A percentile compares a stretch with the other conserved stretches of the same genome.
phyloP scores from a whole-genome alignment of 2,329 filamentous ascomycete species.

The Fusarium sp. region DNA sequence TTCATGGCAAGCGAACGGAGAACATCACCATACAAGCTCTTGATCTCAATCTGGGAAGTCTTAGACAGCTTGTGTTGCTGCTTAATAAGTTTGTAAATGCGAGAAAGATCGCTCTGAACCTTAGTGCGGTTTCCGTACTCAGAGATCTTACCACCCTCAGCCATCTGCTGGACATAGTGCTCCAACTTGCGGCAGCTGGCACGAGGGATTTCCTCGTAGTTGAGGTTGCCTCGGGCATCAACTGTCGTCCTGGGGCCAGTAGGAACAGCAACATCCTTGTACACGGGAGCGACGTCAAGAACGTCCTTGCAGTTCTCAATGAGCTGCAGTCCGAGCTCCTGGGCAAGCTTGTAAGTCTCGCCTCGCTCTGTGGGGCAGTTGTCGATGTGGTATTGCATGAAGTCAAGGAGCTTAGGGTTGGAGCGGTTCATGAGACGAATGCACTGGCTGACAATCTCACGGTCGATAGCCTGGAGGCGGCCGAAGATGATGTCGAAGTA shows the following conservation, averaged over 20 bases:
- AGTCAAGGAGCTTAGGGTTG: slow-evolving; percentile 93
- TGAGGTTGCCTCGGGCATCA: slow-evolving; percentile 90
- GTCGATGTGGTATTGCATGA: slow-evolving; percentile 99
- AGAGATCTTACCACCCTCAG: slow-evolving; percentile 96
- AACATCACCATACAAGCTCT: slow-evolving; percentile 92
- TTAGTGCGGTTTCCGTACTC: slow-evolving; percentile 99
- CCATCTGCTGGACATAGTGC: slow-evolving; percentile 99
- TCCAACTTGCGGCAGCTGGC: slow-evolving; percentile 95
- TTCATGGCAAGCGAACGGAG: slow-evolving; percentile 97
- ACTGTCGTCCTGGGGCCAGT: slow-evolving; percentile 94
- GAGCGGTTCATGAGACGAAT: slow-evolving; percentile 99
- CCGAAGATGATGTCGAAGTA: slow-evolving; percentile 99
- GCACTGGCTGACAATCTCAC: slow-evolving; percentile 98
- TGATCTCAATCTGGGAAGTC: slow-evolving; percentile 95
- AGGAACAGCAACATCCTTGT: slow-evolving; percentile 94
- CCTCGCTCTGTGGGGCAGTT: slow-evolving; percentile 97
- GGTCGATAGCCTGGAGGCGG: slow-evolving; percentile 89
- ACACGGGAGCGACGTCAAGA: slow-evolving; percentile 83
- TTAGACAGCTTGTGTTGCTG: slow-evolving; percentile 98
- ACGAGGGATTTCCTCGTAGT: slow-evolving; percentile 88
- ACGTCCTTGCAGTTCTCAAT: slow-evolving; percentile 99
- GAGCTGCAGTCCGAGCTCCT: slow-evolving; percentile 90
- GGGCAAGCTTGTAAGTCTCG: slow-evolving; percentile 97
- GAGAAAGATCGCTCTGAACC: slow-evolving; percentile 94
- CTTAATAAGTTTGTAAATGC: slow-evolving; percentile 98